Conservation (phyloP, 805 yeast genomes). For the Kluyveromyces dobzhanskii region DNA sequence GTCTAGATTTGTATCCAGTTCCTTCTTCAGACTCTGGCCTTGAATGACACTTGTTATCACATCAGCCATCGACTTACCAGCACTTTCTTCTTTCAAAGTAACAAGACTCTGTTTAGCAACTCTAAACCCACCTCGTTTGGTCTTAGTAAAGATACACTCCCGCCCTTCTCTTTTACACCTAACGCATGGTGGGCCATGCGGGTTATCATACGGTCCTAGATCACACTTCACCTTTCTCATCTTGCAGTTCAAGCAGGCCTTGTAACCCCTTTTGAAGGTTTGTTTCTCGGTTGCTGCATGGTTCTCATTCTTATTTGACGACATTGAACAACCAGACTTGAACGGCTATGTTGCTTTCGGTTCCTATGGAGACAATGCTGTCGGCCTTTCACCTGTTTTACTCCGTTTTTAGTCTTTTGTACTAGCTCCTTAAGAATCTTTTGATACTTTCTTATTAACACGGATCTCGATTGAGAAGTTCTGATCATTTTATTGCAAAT, state of each 20-base stretch:
- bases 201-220: constrained; percentile 65
- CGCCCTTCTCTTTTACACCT: constrained; percentile 76
- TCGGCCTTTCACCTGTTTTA: too few relatives aligned
- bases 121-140: constrained; percentile 4
- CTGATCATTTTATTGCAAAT: too few relatives aligned
- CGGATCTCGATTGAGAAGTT: too few relatives aligned
- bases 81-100: constrained; percentile 2
- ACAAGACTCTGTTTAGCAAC: constrained; percentile 3
- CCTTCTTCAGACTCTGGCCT: constrained; percentile 1
- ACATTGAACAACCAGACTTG: too few relatives aligned
- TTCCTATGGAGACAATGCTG: too few relatives aligned
- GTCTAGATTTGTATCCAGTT: not conserved
- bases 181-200: constrained; percentile 74
- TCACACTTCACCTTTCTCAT: constrained; percentile 81
- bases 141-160: constrained; percentile 59
- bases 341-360: too few relatives aligned
- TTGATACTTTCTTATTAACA: too few relatives aligned
- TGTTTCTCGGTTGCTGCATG: not conserved
- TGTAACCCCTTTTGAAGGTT: constrained; percentile 45
- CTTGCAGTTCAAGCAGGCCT: constrained; percentile 82
- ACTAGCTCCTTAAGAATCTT: too few relatives aligned
- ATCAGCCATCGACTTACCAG: constrained; percentile 4
- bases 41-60: constrained; percentile 6
- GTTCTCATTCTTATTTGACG: not conserved
- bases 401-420: too few relatives aligned